Evolutionary conservation across 495 filamentous ascomycete species (phyloP).

Genomic region (Recurvomyces mirabilis): DNA sequence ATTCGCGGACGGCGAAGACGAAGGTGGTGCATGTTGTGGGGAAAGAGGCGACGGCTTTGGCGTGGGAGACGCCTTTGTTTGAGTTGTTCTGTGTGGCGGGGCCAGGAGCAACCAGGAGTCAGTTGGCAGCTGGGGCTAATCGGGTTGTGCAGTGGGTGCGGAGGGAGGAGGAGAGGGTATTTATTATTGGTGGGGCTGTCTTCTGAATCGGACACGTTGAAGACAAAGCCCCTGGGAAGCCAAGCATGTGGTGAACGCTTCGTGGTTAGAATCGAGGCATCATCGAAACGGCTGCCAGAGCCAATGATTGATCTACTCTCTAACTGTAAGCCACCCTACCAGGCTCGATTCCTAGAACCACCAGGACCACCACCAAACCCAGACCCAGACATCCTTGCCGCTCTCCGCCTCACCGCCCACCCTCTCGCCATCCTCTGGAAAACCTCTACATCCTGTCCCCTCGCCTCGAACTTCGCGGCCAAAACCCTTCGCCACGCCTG

Average conservation of each 20-base stretch:
- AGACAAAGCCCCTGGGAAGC: too few relatives aligned
- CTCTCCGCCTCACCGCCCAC: conserved; percentile 24
- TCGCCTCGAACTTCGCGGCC: conserved; percentile 18
- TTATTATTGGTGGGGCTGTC: conserved; percentile 89
- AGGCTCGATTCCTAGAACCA: too few relatives aligned
- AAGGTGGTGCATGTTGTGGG: conserved; percentile 74
- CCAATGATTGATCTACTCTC: too few relatives aligned
- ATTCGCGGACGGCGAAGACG: conserved; percentile 69
- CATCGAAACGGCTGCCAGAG: too few relatives aligned
- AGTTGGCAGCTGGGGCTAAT: conserved; percentile 74
- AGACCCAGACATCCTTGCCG: background rate
- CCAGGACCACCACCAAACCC: background rate
- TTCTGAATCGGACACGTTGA: conserved; percentile 29
- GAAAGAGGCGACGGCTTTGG: conserved; percentile 63
- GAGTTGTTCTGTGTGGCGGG: conserved; percentile 93
- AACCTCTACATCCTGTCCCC: conserved; percentile 23
- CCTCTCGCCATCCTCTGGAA: conserved; percentile 34
- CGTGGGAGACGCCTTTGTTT: conserved; percentile 81
- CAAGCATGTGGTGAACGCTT: too few relatives aligned
- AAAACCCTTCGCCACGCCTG: conserved; percentile 30
- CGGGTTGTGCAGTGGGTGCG: conserved; percentile 81
- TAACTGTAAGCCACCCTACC: too few relatives aligned
- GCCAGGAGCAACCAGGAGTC: conserved; percentile 59
- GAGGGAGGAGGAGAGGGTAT: conserved; percentile 81
- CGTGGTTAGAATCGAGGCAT: too few relatives aligned